phyloP scores from a whole-genome alignment of 1,284 basidiomycete species.

The Pseudozyma sp. region DNA sequence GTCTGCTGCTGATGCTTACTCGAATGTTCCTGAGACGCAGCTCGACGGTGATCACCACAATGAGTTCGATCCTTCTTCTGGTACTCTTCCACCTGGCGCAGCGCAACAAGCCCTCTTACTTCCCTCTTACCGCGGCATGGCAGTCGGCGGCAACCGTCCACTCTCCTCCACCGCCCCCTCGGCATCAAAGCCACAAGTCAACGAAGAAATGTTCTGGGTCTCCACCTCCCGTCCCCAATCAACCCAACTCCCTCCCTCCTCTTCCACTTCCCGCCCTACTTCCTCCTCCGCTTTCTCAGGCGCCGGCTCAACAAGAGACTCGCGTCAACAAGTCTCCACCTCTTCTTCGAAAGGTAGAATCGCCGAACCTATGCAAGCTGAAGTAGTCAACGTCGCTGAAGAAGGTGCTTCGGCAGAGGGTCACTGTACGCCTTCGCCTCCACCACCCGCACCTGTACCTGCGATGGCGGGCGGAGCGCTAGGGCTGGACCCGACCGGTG shows the following conservation, averaged over 20 bases:
- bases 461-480: neutral
- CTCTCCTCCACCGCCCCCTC: constrained; percentile 1
- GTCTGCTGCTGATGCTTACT: constrained; percentile 35
- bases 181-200: constrained; percentile 18
- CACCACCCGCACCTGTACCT: constrained; percentile 4
- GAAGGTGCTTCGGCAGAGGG: constrained; percentile 24
- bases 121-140: constrained; percentile 27
- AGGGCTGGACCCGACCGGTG: neutral
- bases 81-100: constrained; percentile 42
- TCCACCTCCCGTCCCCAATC: constrained; percentile 38
- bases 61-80: constrained; percentile 31
- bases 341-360: constrained; percentile 22
- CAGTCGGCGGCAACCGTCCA: constrained; percentile 4
- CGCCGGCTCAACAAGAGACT: constrained; percentile 16
- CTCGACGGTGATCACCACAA: neutral
- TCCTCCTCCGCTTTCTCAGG: constrained; percentile 19
- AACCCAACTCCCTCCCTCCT: constrained; percentile 14
- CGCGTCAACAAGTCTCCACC: constrained; percentile 33
- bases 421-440: neutral
- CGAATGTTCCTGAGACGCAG: neutral
- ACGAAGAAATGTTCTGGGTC: constrained; percentile 50
- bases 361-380: constrained; percentile 51
- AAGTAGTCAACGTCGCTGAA: constrained; percentile 26
- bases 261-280: constrained; percentile 19
- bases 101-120: constrained; percentile 36